Evolutionary conservation across 2,329 filamentous ascomycete genomes (phyloP).

Genomic region (Gnomoniopsis smithogilvyi): DNA sequence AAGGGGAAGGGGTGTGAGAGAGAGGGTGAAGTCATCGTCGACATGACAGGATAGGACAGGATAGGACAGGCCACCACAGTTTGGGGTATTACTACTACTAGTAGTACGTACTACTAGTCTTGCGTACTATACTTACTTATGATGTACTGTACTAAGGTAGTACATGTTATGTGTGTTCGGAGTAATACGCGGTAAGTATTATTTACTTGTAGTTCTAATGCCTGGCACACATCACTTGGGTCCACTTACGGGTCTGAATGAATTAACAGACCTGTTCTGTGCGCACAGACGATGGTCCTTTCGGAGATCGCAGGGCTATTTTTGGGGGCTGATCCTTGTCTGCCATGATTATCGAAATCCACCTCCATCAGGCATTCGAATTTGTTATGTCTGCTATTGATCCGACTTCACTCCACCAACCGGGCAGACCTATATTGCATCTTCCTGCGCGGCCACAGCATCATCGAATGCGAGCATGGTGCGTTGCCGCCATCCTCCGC

Average conservation of each 20-base stretch:
- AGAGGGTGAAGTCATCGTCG: not conserved
- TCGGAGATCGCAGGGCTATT: not conserved
- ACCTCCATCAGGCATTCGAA: not conserved
- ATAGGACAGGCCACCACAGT: too few relatives aligned
- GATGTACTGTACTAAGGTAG: too few relatives aligned
- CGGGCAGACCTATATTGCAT: slow-evolving; percentile 18
- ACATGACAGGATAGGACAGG: not conserved
- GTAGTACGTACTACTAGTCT: too few relatives aligned
- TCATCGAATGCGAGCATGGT: not conserved
- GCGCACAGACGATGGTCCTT: not conserved
- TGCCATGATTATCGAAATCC: not conserved
- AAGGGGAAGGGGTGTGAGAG: not conserved
- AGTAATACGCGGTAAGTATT: too few relatives aligned
- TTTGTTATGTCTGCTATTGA: not conserved
- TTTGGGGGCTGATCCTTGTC: not conserved
- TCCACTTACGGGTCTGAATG: not conserved
- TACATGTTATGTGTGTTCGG: not conserved
- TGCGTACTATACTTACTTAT: too few relatives aligned
- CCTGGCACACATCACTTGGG: not conserved
- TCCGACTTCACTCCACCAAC: slow-evolving; percentile 7
- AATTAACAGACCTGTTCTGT: not conserved
- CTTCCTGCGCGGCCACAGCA: not conserved
- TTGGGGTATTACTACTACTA: too few relatives aligned
- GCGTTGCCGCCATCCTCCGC: not conserved
- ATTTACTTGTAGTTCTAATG: too few relatives aligned